Conservation (phyloP, 495 filamentous ascomycete genomes). For the Arthonia radiata region DNA sequence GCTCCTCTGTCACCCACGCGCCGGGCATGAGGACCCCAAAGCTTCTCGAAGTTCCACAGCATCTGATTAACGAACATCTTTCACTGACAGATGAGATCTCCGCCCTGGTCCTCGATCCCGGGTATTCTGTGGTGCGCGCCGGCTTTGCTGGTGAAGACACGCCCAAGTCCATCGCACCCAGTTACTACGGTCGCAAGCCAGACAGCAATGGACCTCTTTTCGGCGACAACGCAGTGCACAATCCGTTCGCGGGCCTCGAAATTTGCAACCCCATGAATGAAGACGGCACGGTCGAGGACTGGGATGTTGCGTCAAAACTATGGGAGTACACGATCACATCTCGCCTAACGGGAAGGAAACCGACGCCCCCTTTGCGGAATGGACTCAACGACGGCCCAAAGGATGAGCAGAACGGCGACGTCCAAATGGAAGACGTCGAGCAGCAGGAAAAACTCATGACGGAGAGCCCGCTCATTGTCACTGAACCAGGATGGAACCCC, state of each 20-base stretch:
- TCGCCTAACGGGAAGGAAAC: conserved; percentile 41
- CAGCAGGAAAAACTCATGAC: conserved; percentile 51
- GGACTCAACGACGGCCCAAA: conserved; percentile 38
- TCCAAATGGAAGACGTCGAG: conserved; percentile 42
- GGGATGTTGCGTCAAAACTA: conserved; percentile 70
- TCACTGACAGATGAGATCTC: conserved; percentile 62
- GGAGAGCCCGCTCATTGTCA: conserved; percentile 83
- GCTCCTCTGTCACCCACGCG: no score
- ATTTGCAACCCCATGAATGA: conserved; percentile 72
- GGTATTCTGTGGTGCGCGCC: conserved; percentile 71
- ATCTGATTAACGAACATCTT: no score
- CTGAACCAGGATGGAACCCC: conserved; percentile 79
- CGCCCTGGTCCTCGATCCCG: conserved; percentile 85
- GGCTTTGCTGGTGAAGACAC: conserved; percentile 95
- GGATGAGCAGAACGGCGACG: conserved; percentile 29
- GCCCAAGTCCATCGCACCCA: conserved; percentile 77
- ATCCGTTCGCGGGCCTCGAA: conserved; percentile 47
- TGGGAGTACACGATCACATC: conserved; percentile 79
- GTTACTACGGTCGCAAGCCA: conserved; percentile 45
- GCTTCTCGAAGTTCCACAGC: no score
- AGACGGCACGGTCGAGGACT: conserved; percentile 85
- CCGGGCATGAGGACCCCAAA: no score
- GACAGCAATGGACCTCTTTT: conserved; percentile 37
- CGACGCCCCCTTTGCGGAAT: conserved; percentile 38
- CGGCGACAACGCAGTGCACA: conserved; percentile 68